phyloP scores from a whole-genome alignment of 176 grass and related monocot genomes.

The Canna indica region DNA sequence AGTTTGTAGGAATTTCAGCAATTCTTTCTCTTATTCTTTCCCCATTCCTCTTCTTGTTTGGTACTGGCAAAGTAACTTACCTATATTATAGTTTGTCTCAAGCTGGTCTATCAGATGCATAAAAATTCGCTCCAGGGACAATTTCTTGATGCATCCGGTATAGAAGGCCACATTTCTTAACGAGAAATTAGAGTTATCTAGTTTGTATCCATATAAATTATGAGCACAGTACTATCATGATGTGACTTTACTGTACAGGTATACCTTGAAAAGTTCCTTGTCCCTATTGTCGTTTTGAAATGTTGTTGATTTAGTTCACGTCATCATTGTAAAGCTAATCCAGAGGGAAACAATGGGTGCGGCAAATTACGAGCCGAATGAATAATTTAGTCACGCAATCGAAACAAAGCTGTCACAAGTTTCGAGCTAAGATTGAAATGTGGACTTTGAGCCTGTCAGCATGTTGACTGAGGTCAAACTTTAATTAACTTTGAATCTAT shows the following conservation, averaged over 20 bases:
- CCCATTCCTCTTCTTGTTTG: neutral
- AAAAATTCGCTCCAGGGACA: neutral
- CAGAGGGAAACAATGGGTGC: too few species aligned
- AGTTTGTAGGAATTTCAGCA: neutral
- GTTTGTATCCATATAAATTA: conserved; percentile 8
- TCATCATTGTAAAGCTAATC: too few species aligned
- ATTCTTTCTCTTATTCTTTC: conserved; percentile 14
- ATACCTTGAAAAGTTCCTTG: neutral
- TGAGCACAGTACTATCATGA: neutral
- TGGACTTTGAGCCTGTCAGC: too few species aligned
- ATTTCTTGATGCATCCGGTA: neutral
- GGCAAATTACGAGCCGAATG: too few species aligned
- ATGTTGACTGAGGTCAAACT: too few species aligned
- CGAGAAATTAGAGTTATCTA: neutral
- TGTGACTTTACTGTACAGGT: conserved; percentile 11
- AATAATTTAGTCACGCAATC: too few species aligned
- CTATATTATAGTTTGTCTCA: neutral
- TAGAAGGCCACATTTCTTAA: neutral
- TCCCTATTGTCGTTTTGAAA: neutral
- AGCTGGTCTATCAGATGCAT: neutral
- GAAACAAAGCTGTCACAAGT: too few species aligned
- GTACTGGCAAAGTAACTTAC: neutral
- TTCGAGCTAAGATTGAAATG: too few species aligned
- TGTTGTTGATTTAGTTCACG: neutral
- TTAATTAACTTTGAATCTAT: too few species aligned